Percentiles rank a stretch among this genome's conserved stretches.
These are phyloP conservation scores for Colletotrichum theobromicola DNA, from an alignment of 2,329 filamentous ascomycete genomes.

Conservation along the genomic window DNA sequence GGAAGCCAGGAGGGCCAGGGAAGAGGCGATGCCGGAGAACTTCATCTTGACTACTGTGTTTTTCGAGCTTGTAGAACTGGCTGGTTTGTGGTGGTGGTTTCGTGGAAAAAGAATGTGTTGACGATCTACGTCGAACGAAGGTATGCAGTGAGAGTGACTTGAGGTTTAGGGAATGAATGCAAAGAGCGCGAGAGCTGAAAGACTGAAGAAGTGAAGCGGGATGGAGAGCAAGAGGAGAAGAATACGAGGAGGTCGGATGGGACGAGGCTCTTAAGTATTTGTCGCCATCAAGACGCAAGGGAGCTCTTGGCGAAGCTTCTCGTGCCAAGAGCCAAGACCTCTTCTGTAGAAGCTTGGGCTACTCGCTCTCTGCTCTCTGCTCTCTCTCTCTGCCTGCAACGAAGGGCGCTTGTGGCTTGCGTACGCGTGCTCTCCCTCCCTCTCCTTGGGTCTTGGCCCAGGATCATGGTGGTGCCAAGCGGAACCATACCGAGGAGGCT, in stretches of 20 bases:
- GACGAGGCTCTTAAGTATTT: conserved; percentile 7
- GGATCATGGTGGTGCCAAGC: not conserved
- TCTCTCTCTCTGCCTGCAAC: not conserved
- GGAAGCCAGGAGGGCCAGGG: conserved; percentile 31
- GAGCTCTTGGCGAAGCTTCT: conserved; percentile 17
- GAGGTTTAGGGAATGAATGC: conserved; percentile 14
- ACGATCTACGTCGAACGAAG: conserved; percentile 22
- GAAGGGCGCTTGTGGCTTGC: not conserved
- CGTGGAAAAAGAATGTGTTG: conserved; percentile 8
- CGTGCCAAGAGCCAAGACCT: conserved; percentile 12
- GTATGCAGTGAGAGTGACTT: conserved; percentile 2
- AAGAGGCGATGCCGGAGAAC: conserved; percentile 32
- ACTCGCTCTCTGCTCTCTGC: not conserved
- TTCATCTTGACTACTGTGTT: conserved; percentile 31
- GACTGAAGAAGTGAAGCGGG: conserved; percentile 18
- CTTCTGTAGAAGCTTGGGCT: not conserved
- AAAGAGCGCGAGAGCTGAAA: conserved; percentile 16
- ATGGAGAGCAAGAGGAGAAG: not conserved
- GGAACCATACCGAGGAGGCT: conserved; percentile 9
- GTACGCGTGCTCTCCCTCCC: not conserved
- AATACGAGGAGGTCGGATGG: not conserved
- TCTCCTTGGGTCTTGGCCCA: not conserved
- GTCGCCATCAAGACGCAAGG: not conserved
- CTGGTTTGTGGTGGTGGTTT: not conserved
- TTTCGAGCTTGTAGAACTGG: not conserved